Evolutionary conservation across 2,329 filamentous ascomycete genomes (phyloP).

Genomic region (Verticillium klebahnii): DNA sequence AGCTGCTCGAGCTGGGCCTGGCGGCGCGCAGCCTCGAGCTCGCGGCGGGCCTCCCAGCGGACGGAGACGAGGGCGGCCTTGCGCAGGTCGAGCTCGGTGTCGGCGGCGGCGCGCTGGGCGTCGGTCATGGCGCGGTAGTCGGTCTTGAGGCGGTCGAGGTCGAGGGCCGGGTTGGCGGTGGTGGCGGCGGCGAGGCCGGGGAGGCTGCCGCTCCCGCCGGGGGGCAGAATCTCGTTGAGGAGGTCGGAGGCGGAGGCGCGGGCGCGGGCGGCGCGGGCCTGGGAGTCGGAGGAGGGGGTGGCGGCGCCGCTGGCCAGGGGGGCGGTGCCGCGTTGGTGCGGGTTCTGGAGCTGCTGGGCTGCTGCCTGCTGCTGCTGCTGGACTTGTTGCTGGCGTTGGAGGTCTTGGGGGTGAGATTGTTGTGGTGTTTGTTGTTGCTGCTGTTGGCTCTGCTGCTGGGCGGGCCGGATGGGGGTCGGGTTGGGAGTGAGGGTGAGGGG

Average conservation of each 20-base stretch:
- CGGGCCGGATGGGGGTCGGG: background rate
- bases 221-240: constrained; percentile 1
- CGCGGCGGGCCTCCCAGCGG: constrained; percentile 1
- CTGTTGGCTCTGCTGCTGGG: background rate
- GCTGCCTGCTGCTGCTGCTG: background rate
- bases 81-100: constrained; percentile 2
- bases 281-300: background rate
- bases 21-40: constrained; percentile 1
- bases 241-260: background rate
- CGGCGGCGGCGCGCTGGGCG: constrained; percentile 3
- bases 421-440: background rate
- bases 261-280: background rate
- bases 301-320: background rate
- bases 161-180: background rate
- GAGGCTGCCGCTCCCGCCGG: background rate
- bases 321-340: background rate
- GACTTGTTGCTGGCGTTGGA: background rate
- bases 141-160: constrained; percentile 4
- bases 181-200: background rate
- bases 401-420: background rate
- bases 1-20: constrained; percentile 1
- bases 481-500: background rate
- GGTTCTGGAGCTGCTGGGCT: background rate
- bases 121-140: constrained; percentile 5
- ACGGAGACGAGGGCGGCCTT: constrained; percentile 3